phyloP scores from a whole-genome alignment of 148 eudicot genomes.

The Spergularia marina region DNA sequence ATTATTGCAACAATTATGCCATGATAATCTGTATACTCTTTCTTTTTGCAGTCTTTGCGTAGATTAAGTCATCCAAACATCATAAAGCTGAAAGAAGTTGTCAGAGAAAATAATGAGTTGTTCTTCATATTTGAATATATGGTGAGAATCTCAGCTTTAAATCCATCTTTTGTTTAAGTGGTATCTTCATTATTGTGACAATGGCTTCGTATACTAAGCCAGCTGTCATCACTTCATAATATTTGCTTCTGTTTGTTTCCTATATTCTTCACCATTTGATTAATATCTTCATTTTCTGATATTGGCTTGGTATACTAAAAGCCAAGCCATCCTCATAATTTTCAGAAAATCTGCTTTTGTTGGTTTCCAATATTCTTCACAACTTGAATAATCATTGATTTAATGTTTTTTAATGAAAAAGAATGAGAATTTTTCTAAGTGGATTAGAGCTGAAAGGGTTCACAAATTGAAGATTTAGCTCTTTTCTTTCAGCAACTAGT shows the following conservation, averaged over 20 bases:
- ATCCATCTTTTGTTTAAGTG: background rate
- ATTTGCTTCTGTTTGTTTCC: too few relatives aligned
- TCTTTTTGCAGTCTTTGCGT: constrained; percentile 62
- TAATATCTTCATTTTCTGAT: background rate
- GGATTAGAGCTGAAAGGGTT: background rate
- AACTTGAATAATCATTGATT: background rate
- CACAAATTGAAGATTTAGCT: too few relatives aligned
- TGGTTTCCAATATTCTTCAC: background rate
- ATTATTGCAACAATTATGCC: background rate
- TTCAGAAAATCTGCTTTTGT: background rate
- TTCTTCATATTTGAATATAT: constrained; percentile 93
- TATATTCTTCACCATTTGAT: too few relatives aligned
- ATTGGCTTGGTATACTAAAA: background rate
- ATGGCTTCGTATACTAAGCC: too few relatives aligned
- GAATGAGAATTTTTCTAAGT: background rate
- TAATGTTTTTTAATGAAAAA: background rate
- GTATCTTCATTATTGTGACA: background rate
- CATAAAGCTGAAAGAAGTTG: constrained; percentile 94
- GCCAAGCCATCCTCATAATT: background rate
- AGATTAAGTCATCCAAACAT: constrained; percentile 88
- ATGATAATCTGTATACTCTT: constrained; percentile 14
- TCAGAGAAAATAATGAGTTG: constrained; percentile 72
- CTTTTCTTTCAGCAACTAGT: background rate
- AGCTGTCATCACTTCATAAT: too few relatives aligned
- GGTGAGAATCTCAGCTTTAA: constrained; percentile 42